Evolutionary conservation across 2,329 filamentous ascomycete species (phyloP).

Genomic region (Alternaria sp.): DNA sequence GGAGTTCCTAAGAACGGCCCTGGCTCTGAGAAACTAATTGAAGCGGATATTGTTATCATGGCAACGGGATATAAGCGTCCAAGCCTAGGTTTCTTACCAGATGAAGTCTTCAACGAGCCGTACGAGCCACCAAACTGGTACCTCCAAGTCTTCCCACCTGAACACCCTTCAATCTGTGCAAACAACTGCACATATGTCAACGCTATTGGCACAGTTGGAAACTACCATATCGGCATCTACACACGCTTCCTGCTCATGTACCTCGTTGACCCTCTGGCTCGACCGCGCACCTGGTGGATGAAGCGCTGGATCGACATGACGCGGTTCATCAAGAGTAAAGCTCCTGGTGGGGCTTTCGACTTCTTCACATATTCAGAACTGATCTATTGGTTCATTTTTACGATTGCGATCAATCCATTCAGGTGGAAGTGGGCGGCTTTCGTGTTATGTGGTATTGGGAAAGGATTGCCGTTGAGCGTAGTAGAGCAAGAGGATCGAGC

Average conservation of each 20-base stretch:
- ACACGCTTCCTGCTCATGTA: conserved; percentile 89
- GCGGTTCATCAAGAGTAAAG: conserved; percentile 70
- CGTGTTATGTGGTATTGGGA: conserved; percentile 79
- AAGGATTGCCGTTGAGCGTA: conserved; percentile 70
- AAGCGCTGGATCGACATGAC: conserved; percentile 89
- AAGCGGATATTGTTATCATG: conserved; percentile 81
- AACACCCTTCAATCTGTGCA: conserved; percentile 75
- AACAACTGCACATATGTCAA: conserved; percentile 87
- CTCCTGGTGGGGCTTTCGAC: conserved; percentile 78
- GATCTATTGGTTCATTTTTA: conserved; percentile 85
- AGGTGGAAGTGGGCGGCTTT: conserved; percentile 90
- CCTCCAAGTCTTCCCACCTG: conserved; percentile 82
- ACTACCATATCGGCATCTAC: conserved; percentile 92
- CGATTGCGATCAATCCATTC: conserved; percentile 82
- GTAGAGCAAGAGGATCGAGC: conserved; percentile 72
- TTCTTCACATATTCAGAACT: conserved; percentile 91
- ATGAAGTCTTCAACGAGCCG: conserved; percentile 75
- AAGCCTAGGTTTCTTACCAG: conserved; percentile 75
- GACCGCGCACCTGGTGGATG: conserved; percentile 79
- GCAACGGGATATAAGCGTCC: conserved; percentile 84
- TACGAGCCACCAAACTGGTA: conserved; percentile 89
- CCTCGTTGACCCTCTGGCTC: conserved; percentile 77
- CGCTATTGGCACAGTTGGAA: conserved; percentile 82
- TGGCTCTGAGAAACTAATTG: conserved; percentile 70
- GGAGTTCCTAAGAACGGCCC: conserved; percentile 81